Evolutionary conservation across 2,329 filamentous ascomycete species (phyloP).

Genomic region (Metarhizium album): DNA sequence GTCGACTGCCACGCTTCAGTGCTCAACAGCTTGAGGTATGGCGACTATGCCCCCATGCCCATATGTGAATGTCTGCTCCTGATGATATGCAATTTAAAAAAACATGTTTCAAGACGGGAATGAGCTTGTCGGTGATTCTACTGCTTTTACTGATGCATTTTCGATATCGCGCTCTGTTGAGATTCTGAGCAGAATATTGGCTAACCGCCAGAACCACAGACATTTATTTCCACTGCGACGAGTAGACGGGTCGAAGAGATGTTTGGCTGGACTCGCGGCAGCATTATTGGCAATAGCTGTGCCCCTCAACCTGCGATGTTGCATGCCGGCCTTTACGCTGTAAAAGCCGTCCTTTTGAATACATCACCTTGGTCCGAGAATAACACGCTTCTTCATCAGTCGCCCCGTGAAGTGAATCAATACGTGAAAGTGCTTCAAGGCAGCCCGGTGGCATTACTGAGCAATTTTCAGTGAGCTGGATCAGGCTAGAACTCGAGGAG

Average conservation of each 20-base stretch:
- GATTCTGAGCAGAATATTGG: neutral
- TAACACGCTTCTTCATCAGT: neutral
- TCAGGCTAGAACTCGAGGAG: neutral
- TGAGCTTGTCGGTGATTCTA: slow-evolving; percentile 25
- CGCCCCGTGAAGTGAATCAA: neutral
- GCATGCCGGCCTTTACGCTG: too few species aligned
- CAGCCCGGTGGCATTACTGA: too few species aligned
- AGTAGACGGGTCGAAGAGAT: too few species aligned
- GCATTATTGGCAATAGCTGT: too few species aligned
- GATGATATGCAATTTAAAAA: slow-evolving; percentile 11
- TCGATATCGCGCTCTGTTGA: neutral
- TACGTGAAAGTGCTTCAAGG: neutral
- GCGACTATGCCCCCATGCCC: neutral
- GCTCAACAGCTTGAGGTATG: neutral
- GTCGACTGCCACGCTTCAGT: neutral
- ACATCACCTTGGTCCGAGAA: too few species aligned
- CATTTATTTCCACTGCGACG: too few species aligned
- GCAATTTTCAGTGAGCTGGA: neutral
- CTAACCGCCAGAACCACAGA: neutral
- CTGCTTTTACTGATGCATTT: slow-evolving; percentile 2
- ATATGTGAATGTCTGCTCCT: slow-evolving; percentile 2
- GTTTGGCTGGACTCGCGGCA: neutral
- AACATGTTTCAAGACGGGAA: slow-evolving; percentile 30
- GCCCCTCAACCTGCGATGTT: too few species aligned
- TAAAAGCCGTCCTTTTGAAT: too few species aligned